phyloP scores from a whole-genome alignment of 2,329 filamentous ascomycete species.

The Trichoderma aggressivum region DNA sequence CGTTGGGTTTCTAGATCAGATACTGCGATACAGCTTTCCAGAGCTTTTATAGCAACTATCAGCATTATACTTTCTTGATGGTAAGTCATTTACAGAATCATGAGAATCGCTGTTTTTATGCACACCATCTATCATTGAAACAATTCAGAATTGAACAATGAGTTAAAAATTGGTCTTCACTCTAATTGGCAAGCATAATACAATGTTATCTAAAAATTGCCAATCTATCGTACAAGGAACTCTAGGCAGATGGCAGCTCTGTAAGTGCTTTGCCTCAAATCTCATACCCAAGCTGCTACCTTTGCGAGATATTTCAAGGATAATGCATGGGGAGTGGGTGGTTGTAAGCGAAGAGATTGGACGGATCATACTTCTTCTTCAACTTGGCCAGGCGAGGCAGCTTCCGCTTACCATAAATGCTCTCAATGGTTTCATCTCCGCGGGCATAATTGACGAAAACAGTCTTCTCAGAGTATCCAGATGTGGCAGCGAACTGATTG shows the following conservation, averaged over 20 bases:
- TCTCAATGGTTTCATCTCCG: conserved; percentile 3
- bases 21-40: background rate
- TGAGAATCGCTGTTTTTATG: background rate
- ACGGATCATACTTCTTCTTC: background rate
- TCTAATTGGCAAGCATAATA: background rate
- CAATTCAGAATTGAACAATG: background rate
- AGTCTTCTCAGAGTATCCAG: background rate
- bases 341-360: background rate
- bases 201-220: background rate
- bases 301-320: background rate
- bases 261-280: background rate
- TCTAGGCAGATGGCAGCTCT: background rate
- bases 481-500: background rate
- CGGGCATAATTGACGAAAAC: conserved; percentile 9
- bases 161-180: background rate
- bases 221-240: background rate
- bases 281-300: too few species aligned
- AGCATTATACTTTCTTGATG: background rate
- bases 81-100: background rate
- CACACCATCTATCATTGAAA: background rate
- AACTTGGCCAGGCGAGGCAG: background rate
- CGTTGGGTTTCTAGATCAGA: too few species aligned
- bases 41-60: background rate
- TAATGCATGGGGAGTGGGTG: background rate
- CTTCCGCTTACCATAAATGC: background rate